Percentiles rank a stretch among this genome's conserved stretches.
These are phyloP conservation scores for Lachnellula arida DNA, from an alignment of 2,329 filamentous ascomycete species.

Conservation along the genomic window DNA sequence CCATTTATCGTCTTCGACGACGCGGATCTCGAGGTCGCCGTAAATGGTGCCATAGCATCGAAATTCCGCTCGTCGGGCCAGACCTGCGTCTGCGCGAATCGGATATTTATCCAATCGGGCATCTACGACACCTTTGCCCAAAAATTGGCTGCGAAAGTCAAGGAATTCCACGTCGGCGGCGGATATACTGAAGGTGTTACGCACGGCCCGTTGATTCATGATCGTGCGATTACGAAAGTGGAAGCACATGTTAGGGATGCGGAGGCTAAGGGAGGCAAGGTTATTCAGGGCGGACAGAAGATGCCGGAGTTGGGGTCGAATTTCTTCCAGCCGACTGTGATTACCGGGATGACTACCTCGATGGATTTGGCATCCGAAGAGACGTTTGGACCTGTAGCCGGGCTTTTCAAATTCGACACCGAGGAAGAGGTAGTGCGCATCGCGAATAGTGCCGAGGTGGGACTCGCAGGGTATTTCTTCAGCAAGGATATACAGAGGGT, in stretches of 20 bases:
- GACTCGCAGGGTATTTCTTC: slow-evolving; percentile 93
- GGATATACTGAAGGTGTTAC: slow-evolving; percentile 68
- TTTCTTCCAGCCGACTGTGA: slow-evolving; percentile 87
- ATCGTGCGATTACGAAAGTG: slow-evolving; percentile 74
- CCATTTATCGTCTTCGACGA: slow-evolving; percentile 98
- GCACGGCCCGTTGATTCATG: slow-evolving; percentile 81
- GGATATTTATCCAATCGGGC: slow-evolving; percentile 72
- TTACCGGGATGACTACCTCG: slow-evolving; percentile 77
- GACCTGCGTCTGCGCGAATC: slow-evolving; percentile 89
- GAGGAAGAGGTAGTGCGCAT: slow-evolving; percentile 83
- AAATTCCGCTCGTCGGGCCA: slow-evolving; percentile 96
- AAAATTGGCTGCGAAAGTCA: slow-evolving; percentile 67
- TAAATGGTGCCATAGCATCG: slow-evolving; percentile 74
- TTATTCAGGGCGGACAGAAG: slow-evolving; percentile 70
- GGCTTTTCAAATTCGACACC: slow-evolving; percentile 80
- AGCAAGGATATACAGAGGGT: slow-evolving; percentile 58
- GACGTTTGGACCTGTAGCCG: slow-evolving; percentile 92
- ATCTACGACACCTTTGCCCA: slow-evolving; percentile 72
- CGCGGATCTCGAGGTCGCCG: slow-evolving; percentile 79
- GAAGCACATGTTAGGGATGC: slow-evolving; percentile 77
- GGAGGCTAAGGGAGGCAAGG: slow-evolving; percentile 67
- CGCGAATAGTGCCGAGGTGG: slow-evolving; percentile 80
- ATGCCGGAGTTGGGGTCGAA: slow-evolving; percentile 71
- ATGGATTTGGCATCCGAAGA: slow-evolving; percentile 87
- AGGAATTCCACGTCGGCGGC: slow-evolving; percentile 68